phyloP scores from a whole-genome alignment of 2,329 filamentous ascomycete species.

The Apiospora phragmitis region DNA sequence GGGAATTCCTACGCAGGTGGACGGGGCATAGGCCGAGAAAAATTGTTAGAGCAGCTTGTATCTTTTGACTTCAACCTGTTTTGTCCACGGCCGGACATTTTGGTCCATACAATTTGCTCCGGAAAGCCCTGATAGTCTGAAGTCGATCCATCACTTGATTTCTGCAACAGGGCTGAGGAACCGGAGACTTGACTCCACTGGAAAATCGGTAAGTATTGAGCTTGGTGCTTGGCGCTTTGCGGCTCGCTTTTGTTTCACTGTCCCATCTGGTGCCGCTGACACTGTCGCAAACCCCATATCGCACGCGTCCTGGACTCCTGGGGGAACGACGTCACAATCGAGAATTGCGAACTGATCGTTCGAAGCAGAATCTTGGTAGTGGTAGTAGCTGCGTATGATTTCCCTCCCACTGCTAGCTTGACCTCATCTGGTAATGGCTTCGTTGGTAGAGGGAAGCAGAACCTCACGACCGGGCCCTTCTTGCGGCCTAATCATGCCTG shows the following conservation, averaged over 20 bases:
- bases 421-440: background rate
- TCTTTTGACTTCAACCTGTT: constrained; percentile 1
- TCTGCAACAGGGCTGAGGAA: background rate
- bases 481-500: background rate
- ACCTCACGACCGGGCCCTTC: background rate
- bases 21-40: background rate
- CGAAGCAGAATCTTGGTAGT: background rate
- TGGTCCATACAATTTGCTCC: background rate
- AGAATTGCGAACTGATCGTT: background rate
- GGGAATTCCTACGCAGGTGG: background rate
- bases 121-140: background rate
- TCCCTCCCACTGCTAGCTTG: background rate
- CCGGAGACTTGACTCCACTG: background rate
- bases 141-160: background rate
- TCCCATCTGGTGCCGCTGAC: background rate
- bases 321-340: background rate
- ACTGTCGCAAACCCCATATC: background rate
- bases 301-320: background rate
- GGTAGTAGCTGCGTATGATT: background rate
- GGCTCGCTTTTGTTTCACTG: background rate
- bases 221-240: background rate
- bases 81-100: background rate
- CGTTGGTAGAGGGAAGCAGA: background rate
- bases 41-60: constrained; percentile 27
- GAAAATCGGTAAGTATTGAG: background rate